Evolutionary conservation across 1,284 basidiomycete genomes (phyloP), one percentile per base, ranked within the genome.

Genomic region (Porodaedalea pini): DNA sequence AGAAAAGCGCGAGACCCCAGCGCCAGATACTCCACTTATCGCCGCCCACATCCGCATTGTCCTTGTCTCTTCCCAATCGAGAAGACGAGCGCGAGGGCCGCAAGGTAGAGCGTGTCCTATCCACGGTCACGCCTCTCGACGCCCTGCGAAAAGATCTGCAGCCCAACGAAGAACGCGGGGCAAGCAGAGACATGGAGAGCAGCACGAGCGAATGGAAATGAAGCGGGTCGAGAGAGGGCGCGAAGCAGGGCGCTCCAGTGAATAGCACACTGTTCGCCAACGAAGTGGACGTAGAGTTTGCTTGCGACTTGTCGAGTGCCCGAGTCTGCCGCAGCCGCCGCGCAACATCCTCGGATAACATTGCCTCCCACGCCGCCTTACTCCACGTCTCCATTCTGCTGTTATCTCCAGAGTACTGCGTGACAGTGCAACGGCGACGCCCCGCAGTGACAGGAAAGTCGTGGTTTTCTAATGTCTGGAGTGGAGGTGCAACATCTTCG

Each of bases 281-380:
- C 15, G 19, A 50, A 37, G 48, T 8, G n/a, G 58, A 54, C 11
- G 49, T 48, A 13, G 62, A 40, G 63, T 58, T 23, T 61, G 61
- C 5, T 61, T 62, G 23, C 58, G 61, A 25, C 37, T 37, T 41
- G 19, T 48, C 36, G 8, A n/a, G 19, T 7, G 34, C 36, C 36
- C 39, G 34, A 4, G 34, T 27, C 5, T 43, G 32, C 21, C 41
- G 19, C 57, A 75, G 57, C 13, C 78, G 71, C 41, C 70, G 68
- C 4, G 82, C 78, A 34, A 85, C 82, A 57, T 86, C 82, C 40
- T 75, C 72, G 10, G 83, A 85, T 15, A 87, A 70, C 47, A 70
- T 71, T 19, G 69, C 68, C 62, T 82, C 80, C 82, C 83, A 86
- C 61, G 85, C 79, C 13, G 45, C 51, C 43, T 61, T 61, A 27